These are phyloP conservation scores for Pinguiococcus pyrenoidosus DNA, from an alignment of 108 stramenopile species.

Conservation along the genomic window DNA sequence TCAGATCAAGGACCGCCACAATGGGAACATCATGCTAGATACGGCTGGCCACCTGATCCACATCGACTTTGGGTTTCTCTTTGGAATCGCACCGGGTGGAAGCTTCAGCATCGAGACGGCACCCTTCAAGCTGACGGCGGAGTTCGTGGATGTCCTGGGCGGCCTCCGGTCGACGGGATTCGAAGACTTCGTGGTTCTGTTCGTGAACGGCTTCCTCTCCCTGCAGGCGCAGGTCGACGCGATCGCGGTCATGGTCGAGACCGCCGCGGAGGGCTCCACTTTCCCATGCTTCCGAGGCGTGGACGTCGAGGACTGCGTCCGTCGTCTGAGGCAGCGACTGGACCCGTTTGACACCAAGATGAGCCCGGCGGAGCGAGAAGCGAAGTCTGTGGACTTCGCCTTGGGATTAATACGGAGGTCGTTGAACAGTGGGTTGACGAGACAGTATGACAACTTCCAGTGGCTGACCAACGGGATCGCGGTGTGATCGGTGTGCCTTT, in stretches of 20 bases:
- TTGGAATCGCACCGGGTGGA: conserved; percentile 86
- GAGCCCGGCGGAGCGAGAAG: too few species aligned
- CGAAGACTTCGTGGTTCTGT: conserved; percentile 65
- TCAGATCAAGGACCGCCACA: conserved; percentile 93
- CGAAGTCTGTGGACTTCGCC: conserved; percentile 54
- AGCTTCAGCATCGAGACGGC: conserved; percentile 79
- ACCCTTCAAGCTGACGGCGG: conserved; percentile 96
- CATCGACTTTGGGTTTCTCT: conserved; percentile 97
- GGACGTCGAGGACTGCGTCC: conserved; percentile 54
- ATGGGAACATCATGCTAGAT: conserved; percentile 87
- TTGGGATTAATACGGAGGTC: conserved; percentile 70
- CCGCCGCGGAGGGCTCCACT: conserved; percentile 65
- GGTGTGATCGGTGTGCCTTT: too few species aligned
- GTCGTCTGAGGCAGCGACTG: conserved; percentile 38
- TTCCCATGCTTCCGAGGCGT: conserved; percentile 84
- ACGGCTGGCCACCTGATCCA: conserved; percentile 92
- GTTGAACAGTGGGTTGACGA: conserved; percentile 67
- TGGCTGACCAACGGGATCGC: conserved; percentile 50
- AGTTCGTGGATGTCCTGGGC: conserved; percentile 85
- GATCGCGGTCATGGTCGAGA: conserved; percentile 69
- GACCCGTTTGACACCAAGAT: conserved; percentile 65
- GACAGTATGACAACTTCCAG: conserved; percentile 85
- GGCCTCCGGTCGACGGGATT: conserved; percentile 71
- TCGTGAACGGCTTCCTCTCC: conserved; percentile 66
- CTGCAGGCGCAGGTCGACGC: conserved; percentile 60